Evolutionary conservation across 805 yeast genomes (phyloP), one percentile per base, ranked within the genome.

Genomic region (Wickerhamomyces canadensis): DNA sequence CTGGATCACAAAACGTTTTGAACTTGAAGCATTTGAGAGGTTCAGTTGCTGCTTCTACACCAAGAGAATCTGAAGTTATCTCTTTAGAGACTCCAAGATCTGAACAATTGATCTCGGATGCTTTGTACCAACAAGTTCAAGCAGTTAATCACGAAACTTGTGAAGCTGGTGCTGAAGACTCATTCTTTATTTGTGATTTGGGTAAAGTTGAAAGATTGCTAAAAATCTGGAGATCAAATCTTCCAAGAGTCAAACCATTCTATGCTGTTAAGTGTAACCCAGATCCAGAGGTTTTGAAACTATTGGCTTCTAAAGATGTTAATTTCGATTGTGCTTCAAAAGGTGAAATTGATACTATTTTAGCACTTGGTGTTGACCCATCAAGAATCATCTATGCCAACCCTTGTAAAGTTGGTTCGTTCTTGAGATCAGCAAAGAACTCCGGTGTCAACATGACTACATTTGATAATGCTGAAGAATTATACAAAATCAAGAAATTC

Each of bases 251-350:
- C 26, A 72, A 74, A 39, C 96, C 97, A n/a, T 81, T 73, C 55
- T 91, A 89, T 61, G 98, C 98, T 15, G 93, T 91, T 49, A 91
- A 91, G 63, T 91, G 98, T 65, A 91, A 91, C 67, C 83, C 88
- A 27, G 80, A 87, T 55, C 49, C 64, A 6, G 64, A 64, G 38
- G 77, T 91, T 11, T 58, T 91, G 45, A 55, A 63, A 34, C 58
- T 71, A 21, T 68, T 91, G 48, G 78, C 76, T 3, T 43, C 62
- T 4, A 60, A 80, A 45, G 95, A 93, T 19, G 72, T 78, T 36
- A 81, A 82, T 40, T 91, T 91, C 55, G 98, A 91, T 59, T 91
- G 98, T 65, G 98, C 98, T 5, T 85, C 96, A 17, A 78, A 81
- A 54, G 72, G 72, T 45, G 98, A 91, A 64, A 86, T 91, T 52